A percentile compares a stretch with the other conserved stretches of the same genome.
These are phyloP conservation scores for Petrea volubilis DNA, from an alignment of 257 asterid genomes.

Conservation along the genomic window DNA sequence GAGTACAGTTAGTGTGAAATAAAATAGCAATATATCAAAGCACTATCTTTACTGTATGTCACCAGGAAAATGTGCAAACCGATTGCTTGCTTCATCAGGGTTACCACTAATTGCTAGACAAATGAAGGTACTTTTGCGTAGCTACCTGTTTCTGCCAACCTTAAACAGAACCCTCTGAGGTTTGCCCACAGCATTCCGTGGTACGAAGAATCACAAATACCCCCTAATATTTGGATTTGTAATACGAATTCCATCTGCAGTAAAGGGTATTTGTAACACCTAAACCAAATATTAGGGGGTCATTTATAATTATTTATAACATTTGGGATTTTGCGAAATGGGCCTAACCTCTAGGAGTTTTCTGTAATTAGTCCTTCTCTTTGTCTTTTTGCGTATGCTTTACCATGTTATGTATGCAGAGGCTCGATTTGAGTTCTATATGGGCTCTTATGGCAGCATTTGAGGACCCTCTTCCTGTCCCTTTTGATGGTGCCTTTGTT, in stretches of 20 bases:
- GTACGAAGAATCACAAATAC: too few relatives aligned
- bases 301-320: too few relatives aligned
- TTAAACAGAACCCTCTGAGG: not conserved
- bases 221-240: too few relatives aligned
- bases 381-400: conserved; percentile 18
- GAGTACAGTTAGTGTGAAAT: too few relatives aligned
- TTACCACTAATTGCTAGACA: conserved; percentile 92
- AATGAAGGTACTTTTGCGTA: conserved; percentile 72
- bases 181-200: too few relatives aligned
- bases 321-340: too few relatives aligned
- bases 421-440: conserved; percentile 82
- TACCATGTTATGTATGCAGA: conserved; percentile 43
- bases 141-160: conserved; percentile 19
- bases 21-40: not conserved
- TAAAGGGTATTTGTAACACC: too few relatives aligned
- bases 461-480: conserved; percentile 77
- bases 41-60: conserved; percentile 17
- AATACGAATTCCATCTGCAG: too few relatives aligned
- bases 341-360: too few relatives aligned
- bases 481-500: conserved; percentile 90
- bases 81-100: conserved; percentile 87
- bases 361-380: too few relatives aligned
- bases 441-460: conserved; percentile 98
- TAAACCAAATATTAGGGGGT: too few relatives aligned
- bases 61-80: conserved; percentile 97